Evolutionary conservation across 306 rosid species (phyloP), one percentile per base, ranked within the genome.

Genomic region (Lotus japonicus): DNA sequence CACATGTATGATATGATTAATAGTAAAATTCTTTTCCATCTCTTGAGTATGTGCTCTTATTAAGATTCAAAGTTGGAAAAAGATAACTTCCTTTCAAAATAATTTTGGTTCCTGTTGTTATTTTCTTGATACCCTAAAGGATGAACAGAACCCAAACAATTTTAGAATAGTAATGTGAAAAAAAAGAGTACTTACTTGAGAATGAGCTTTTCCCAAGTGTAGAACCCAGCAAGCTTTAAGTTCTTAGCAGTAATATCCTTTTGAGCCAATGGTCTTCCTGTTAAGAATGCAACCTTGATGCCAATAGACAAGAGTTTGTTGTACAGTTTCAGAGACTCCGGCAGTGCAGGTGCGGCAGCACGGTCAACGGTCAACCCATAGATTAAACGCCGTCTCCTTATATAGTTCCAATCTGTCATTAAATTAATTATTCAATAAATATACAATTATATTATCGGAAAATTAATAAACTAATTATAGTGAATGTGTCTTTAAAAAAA

Each of bases 271-370:
- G 55, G 0, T 72, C 91, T 86, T 43, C 86, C 88, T 0, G 95
- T 78, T 5, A 88, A 0, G 79, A 88, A 84, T 0, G 58, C 89
- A 7, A 80, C 5, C 64, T 80, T 88, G 57, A 88, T 38, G n/a
- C 81, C 82, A 16, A 82, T 73, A 4, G 23, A 12, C 21, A 82
- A 1, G 14, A 86, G 19, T 23, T 75, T 75, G 0, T 63, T 15
- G 81, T 88, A 88, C 3, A 88, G 78, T 36, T 51, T 41, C 1
- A 59, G 73, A 38, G 72, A 70, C 77, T 82, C 91, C 0, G 95
- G 91, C 46, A 88, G 61, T 39, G 84, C 81, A 6, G 82, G 86
- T 62, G 83, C 86, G 33, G 0, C 5, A n/a, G n/a, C n/a, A n/a
- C n/a, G n/a, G 2, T 75, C 87, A n/a, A 3, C n/a, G n/a, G 0